Percentiles rank a stretch among this genome's conserved stretches.
Conservation (phyloP, 2,329 filamentous ascomycete species). For the Monilinia aucupariae region DNA sequence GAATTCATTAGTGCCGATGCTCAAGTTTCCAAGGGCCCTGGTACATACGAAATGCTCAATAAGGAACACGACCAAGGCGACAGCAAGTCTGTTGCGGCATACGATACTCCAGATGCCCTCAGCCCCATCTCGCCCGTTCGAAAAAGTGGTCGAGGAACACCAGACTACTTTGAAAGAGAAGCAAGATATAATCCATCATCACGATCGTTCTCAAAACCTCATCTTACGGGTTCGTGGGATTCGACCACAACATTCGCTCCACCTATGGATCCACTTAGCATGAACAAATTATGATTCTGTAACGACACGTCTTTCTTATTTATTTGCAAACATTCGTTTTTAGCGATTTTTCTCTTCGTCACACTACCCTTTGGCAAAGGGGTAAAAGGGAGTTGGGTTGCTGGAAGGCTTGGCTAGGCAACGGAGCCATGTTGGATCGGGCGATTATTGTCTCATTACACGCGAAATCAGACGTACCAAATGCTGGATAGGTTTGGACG, state of each 20-base stretch:
- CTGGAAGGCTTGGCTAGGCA: not conserved
- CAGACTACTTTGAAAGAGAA: slow-evolving; percentile 40
- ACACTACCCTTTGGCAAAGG: not conserved
- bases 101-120: slow-evolving; percentile 15
- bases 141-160: slow-evolving; percentile 32
- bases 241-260: slow-evolving; percentile 26
- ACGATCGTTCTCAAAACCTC: slow-evolving; percentile 44
- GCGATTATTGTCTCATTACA: not conserved
- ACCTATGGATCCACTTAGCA: slow-evolving; percentile 30
- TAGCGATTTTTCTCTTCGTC: slow-evolving; percentile 3
- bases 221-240: slow-evolving; percentile 36
- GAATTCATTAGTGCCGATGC: slow-evolving; percentile 88
- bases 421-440: not conserved
- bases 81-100: slow-evolving; percentile 32
- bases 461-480: not conserved
- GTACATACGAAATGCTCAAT: slow-evolving; percentile 75
- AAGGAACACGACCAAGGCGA: slow-evolving; percentile 34
- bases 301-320: not conserved
- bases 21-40: slow-evolving; percentile 55
- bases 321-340: not conserved
- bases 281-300: slow-evolving; percentile 31
- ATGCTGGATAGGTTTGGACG: not conserved
- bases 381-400: slow-evolving; percentile 1
- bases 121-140: slow-evolving; percentile 29
- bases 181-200: slow-evolving; percentile 43